Conservation (phyloP, 768 basidiomycete species). For the Naganishia randhawae region DNA sequence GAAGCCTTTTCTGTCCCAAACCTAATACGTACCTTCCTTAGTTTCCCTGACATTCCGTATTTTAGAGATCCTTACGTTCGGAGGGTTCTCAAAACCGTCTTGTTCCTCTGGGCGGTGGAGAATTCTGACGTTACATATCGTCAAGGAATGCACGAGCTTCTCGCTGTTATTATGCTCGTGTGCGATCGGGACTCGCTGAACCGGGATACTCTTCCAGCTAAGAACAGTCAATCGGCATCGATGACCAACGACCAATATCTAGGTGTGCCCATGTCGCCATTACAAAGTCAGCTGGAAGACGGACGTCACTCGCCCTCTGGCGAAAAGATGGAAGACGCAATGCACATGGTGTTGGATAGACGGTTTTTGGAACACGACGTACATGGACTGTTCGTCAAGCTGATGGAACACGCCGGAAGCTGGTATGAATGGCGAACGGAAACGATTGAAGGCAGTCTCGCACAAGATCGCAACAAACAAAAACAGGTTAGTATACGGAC, state of each 20-base stretch:
- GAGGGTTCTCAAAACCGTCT: slow-evolving; percentile 72
- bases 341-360: slow-evolving; percentile 35
- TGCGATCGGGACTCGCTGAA: slow-evolving; percentile 74
- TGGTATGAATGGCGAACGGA: slow-evolving; percentile 61
- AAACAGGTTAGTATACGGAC: slow-evolving; percentile 37
- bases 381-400: slow-evolving; percentile 70
- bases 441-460: slow-evolving; percentile 36
- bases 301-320: slow-evolving; percentile 23
- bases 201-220: not conserved
- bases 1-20: not conserved
- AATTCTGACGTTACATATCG: slow-evolving; percentile 85
- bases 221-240: not conserved
- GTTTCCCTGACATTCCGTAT: slow-evolving; percentile 93
- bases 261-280: slow-evolving; percentile 4
- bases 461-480: not conserved
- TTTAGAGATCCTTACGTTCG: slow-evolving; percentile 76
- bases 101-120: slow-evolving; percentile 76
- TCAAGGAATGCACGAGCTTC: slow-evolving; percentile 97
- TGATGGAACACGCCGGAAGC: slow-evolving; percentile 73
- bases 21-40: slow-evolving; percentile 49
- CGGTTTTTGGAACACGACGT: slow-evolving; percentile 63
- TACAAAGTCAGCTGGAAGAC: not conserved
- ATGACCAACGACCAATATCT: not conserved
- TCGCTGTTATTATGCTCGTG: slow-evolving; percentile 80
- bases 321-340: slow-evolving; percentile 8